Percentiles rank a stretch among this genome's conserved stretches.
phyloP scores from a whole-genome alignment of 805 yeast species.

The Yarrowia hollandica region DNA sequence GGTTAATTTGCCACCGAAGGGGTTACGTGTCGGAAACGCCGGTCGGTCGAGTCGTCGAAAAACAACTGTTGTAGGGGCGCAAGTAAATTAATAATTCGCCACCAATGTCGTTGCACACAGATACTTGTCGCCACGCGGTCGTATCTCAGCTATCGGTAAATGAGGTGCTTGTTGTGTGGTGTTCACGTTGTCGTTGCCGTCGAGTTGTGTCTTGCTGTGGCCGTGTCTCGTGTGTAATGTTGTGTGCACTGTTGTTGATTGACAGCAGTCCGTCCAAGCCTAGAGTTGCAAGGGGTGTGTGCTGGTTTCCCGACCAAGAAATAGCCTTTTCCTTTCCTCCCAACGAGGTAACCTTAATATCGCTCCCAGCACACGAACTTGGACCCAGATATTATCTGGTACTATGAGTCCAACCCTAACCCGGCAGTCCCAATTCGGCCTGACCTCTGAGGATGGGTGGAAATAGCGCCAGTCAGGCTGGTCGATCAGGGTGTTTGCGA shows the following conservation, averaged over 20 bases:
- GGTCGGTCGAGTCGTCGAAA: neutral
- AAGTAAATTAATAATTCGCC: constrained; percentile 11
- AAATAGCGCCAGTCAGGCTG: constrained; percentile 18
- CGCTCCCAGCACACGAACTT: constrained; percentile 1
- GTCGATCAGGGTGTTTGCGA: constrained; percentile 1
- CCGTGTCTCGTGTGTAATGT: constrained; percentile 18
- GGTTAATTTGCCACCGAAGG: constrained; percentile 28
- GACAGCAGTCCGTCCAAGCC: constrained; percentile 2
- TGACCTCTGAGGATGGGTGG: neutral
- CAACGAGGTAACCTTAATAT: neutral
- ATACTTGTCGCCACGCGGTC: neutral
- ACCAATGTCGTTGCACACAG: no score
- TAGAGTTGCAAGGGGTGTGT: constrained; percentile 14
- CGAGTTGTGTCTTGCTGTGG: constrained; percentile 5
- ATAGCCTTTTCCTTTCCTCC: constrained; percentile 20
- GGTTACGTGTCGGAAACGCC: constrained; percentile 26
- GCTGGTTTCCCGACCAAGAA: neutral
- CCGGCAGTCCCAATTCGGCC: constrained; percentile 3
- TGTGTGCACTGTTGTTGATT: neutral
- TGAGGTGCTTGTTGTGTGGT: neutral
- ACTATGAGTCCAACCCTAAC: neutral
- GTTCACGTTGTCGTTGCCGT: neutral
- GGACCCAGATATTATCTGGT: constrained; percentile 5
- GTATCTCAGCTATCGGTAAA: neutral
- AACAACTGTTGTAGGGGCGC: neutral